phyloP scores from a whole-genome alignment of 1,284 basidiomycete genomes.

The Cryptococcus hybrid region DNA sequence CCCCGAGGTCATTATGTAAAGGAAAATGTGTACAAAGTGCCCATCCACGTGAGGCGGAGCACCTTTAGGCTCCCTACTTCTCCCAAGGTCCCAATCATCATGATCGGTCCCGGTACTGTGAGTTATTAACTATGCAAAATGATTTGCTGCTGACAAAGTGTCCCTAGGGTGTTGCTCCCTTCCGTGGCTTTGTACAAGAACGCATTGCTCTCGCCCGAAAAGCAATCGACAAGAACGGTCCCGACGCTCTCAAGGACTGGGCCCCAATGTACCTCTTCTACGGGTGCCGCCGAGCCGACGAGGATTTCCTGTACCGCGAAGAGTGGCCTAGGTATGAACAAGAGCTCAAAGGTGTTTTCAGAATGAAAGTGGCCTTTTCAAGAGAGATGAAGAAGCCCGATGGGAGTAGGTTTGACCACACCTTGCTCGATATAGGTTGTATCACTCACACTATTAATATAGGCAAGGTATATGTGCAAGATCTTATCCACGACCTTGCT shows the following conservation, averaged over 20 bases:
- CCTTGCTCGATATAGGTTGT: neutral
- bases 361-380: constrained; percentile 83
- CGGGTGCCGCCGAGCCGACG: constrained; percentile 80
- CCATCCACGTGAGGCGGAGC: constrained; percentile 90
- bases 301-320: constrained; percentile 91
- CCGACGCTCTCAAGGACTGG: constrained; percentile 89
- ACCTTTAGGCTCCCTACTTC: constrained; percentile 96
- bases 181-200: constrained; percentile 98
- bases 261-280: constrained; percentile 93
- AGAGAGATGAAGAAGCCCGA: constrained; percentile 75
- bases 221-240: constrained; percentile 86
- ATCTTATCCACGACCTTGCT: constrained; percentile 82
- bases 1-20: constrained; percentile 75
- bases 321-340: constrained; percentile 88
- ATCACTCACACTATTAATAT: neutral
- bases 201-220: constrained; percentile 91
- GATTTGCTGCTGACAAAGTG: neutral
- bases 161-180: constrained; percentile 83
- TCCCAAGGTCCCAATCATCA: constrained; percentile 96
- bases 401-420: constrained; percentile 55
- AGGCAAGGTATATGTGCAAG: constrained; percentile 96
- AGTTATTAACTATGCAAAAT: constrained; percentile 43
- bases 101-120: constrained; percentile 97
- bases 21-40: constrained; percentile 72
- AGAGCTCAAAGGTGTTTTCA: constrained; percentile 88